phyloP scores from a whole-genome alignment of 2,329 filamentous ascomycete genomes.

The Pseudogymnoascus sp. region DNA sequence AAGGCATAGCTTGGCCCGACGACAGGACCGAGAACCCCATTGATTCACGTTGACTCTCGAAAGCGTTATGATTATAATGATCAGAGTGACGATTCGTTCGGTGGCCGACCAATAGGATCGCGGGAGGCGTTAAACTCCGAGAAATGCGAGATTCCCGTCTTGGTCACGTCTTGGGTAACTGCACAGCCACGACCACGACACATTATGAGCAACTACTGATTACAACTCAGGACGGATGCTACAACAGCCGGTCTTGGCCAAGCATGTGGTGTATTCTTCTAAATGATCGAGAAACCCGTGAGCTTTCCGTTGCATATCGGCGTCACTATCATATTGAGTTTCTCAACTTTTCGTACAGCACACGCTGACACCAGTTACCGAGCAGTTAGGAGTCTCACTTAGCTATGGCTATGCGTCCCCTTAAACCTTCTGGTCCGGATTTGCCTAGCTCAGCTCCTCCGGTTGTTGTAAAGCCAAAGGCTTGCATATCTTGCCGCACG shows the following conservation, averaged over 20 bases:
- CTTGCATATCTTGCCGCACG: conserved; percentile 8
- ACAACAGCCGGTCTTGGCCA: background rate
- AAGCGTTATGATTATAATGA: background rate
- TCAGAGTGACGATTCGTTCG: background rate
- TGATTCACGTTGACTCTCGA: background rate
- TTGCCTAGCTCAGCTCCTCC: background rate
- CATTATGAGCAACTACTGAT: background rate
- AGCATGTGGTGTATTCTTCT: background rate
- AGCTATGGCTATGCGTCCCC: background rate
- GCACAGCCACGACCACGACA: background rate
- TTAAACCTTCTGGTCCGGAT: background rate
- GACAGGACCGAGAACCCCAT: background rate
- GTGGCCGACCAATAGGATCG: background rate
- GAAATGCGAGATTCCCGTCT: conserved; percentile 2
- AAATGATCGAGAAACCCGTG: conserved; percentile 8
- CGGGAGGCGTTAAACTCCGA: background rate
- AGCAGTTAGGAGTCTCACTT: background rate
- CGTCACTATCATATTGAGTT: background rate
- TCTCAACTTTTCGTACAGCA: background rate
- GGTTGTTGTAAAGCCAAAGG: background rate
- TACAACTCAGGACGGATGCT: background rate
- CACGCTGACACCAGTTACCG: background rate
- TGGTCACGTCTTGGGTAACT: background rate
- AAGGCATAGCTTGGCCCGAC: background rate
- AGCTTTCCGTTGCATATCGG: background rate